Evolutionary conservation across 83 land plant species (phyloP).

Genomic region (Larix sibirica): DNA sequence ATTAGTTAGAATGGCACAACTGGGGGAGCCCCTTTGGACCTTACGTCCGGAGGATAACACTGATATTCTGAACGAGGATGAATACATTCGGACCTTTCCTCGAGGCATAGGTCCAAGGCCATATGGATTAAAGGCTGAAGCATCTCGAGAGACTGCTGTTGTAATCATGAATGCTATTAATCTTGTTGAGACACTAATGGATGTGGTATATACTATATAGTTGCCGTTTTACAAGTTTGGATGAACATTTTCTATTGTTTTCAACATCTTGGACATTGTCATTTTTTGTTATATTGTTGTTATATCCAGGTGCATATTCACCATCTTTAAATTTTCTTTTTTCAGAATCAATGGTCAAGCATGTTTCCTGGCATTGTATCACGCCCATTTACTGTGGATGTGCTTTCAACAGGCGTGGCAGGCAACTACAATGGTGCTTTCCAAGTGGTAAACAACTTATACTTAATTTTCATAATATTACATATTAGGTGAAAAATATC

Average conservation of each 20-base stretch:
- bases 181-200: conserved; percentile 86
- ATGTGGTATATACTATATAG: conserved; percentile 44
- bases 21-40: conserved; percentile 71
- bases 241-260: no score
- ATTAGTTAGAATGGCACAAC: conserved; percentile 63
- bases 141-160: conserved; percentile 61
- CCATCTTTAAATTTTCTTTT: neutral
- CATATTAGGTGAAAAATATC: neutral
- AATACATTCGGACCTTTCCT: conserved; percentile 62
- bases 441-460: conserved; percentile 66
- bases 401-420: conserved; percentile 76
- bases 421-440: conserved; percentile 83
- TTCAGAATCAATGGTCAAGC: conserved; percentile 69
- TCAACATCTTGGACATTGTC: no score
- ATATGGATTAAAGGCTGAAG: conserved; percentile 66
- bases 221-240: no score
- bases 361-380: conserved; percentile 77
- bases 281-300: no score
- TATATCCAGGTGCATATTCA: no score
- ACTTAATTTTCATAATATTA: no score
- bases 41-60: conserved; percentile 28
- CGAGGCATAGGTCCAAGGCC: conserved; percentile 77
- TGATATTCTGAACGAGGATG: conserved; percentile 63
- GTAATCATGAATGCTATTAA: conserved; percentile 76
- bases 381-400: conserved; percentile 67